Evolutionary conservation across 2,329 filamentous ascomycete genomes (phyloP).

Genomic region (Verticillium dahliae): DNA sequence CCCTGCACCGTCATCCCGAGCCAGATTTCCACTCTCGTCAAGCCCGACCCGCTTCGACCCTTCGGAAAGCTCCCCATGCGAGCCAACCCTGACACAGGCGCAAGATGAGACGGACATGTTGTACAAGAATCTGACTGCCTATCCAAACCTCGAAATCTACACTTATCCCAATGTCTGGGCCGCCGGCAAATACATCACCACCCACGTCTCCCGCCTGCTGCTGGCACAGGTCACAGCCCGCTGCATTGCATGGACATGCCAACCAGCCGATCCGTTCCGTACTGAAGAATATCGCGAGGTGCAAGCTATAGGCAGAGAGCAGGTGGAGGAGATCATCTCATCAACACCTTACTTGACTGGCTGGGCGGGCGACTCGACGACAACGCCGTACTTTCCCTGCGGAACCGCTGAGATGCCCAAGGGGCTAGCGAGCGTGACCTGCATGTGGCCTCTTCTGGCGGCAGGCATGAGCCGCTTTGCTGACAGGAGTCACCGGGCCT

Average conservation of each 20-base stretch:
- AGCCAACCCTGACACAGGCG: not conserved
- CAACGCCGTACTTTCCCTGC: slow-evolving; percentile 16
- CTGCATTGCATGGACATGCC: slow-evolving; percentile 15
- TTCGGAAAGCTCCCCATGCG: not conserved
- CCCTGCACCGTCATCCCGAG: not conserved
- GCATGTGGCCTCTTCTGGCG: slow-evolving; percentile 15
- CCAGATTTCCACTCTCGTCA: not conserved
- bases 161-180: slow-evolving; percentile 16
- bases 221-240: slow-evolving; percentile 14
- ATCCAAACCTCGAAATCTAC: slow-evolving; percentile 11
- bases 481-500: slow-evolving; percentile 11
- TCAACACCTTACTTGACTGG: slow-evolving; percentile 16
- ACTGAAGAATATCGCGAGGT: slow-evolving; percentile 14
- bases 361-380: slow-evolving; percentile 14
- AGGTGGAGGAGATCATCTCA: slow-evolving; percentile 14
- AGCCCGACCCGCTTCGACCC: not conserved
- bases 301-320: slow-evolving; percentile 11
- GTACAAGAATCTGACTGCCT: slow-evolving; percentile 8
- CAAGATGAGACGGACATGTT: not conserved
- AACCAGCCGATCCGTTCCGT: slow-evolving; percentile 13
- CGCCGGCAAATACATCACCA: slow-evolving; percentile 17
- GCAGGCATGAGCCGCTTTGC: slow-evolving; percentile 15
- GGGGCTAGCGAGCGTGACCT: slow-evolving; percentile 13
- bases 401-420: slow-evolving; percentile 16
- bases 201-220: slow-evolving; percentile 14